Base-by-base conservation (phyloP, 2,329 filamentous ascomycete genomes). In the Harringtonia lauricola region DNA sequence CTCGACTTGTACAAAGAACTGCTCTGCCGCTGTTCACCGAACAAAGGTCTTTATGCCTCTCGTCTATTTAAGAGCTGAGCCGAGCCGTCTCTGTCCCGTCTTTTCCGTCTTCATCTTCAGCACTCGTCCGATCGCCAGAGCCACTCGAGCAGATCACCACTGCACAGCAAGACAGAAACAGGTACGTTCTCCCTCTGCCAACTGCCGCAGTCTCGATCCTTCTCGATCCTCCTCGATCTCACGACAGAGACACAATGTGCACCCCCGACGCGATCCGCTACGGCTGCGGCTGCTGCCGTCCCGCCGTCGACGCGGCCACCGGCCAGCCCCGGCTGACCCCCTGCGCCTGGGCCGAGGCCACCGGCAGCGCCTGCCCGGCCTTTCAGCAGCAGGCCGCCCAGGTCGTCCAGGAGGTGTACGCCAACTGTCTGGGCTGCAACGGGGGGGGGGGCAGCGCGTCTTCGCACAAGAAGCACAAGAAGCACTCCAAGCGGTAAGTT, bases 251-350 rank as follows among this genome's bases (percentile, higher is more conserved):
- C 24, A 26, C 18, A 33, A 42, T 42, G 46, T 48, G 43, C 22
- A 24, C 26, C 1, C 37, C 33, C 31, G 22, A 15, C 12, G 8
- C 33, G 3, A 19, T 36, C 31, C 17, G 12, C 8, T 42, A 42
- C 21, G 34, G 34, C 31, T 47, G 46, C 42, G 42, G 42, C 46
- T 45, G 42, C 24, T 15, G 29, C 22, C 31, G 38, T 17, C 31
- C 36, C 9, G 26, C 18, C 19, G 42, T 21, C 15, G n/a, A n/a
- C n/a, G n/a, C n/a, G n/a, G n/a, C n/a, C n/a, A n/a, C n/a, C n/a
- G n/a, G n/a, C n/a, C n/a, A n/a, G n/a, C n/a, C 29, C 18, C 4
- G 6, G n/a, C 21, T 47, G 2, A 17, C 15, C 5, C 13, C 36
- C 26, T 47, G 42, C 12, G 19, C 42, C 10, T 44, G 39, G 35